These are phyloP conservation scores for Trypethelium eluteriae DNA, from an alignment of 495 filamentous ascomycete genomes.

Conservation along the genomic window DNA sequence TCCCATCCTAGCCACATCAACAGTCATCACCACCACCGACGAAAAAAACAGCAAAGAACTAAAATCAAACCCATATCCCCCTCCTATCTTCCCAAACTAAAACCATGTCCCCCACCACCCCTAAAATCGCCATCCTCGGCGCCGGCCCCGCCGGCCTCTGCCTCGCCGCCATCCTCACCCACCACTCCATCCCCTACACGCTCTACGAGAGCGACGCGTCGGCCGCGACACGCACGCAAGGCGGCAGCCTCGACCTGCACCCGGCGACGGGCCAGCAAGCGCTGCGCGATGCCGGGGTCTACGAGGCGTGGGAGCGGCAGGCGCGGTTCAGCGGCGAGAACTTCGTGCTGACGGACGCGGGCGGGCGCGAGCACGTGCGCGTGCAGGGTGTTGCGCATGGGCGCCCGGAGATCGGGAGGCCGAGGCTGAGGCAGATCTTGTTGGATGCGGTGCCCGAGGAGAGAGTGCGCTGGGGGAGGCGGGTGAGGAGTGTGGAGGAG, in stretches of 20 bases:
- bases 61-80: neutral
- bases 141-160: conserved; percentile 50
- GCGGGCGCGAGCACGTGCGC: neutral
- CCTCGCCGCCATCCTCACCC: conserved; percentile 47
- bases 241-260: conserved; percentile 52
- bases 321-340: conserved; percentile 45
- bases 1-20: neutral
- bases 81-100: neutral
- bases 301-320: conserved; percentile 38
- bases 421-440: conserved; percentile 39
- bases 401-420: conserved; percentile 39
- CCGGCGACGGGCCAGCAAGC: conserved; percentile 43
- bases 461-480: conserved; percentile 29
- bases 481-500: conserved; percentile 15
- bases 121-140: conserved; percentile 50
- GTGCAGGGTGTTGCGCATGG: neutral
- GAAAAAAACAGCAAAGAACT: too few species aligned
- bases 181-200: conserved; percentile 36
- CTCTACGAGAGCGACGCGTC: conserved; percentile 46
- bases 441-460: conserved; percentile 35
- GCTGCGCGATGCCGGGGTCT: conserved; percentile 45
- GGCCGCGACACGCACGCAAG: conserved; percentile 39
- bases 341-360: conserved; percentile 22
- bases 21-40: neutral
- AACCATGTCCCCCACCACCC: conserved; percentile 13